Conservation (phyloP, 495 filamentous ascomycete species). For the Chaetomidium leptoderma region DNA sequence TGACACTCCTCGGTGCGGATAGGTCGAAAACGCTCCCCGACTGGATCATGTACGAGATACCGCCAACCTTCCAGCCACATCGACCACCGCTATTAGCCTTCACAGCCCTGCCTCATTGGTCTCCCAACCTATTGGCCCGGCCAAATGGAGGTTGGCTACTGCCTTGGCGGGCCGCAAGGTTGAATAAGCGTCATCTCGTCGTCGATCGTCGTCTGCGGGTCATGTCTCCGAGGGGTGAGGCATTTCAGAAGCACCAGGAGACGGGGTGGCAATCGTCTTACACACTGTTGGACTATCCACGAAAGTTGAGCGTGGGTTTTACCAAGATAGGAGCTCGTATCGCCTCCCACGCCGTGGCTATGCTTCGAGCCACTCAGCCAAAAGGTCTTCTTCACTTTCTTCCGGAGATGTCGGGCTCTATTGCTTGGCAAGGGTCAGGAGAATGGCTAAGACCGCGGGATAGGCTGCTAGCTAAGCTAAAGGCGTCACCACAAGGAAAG, state of each 20-base stretch:
- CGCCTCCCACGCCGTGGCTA: neutral
- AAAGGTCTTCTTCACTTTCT: no score
- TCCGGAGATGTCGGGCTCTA: no score
- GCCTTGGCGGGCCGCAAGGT: neutral
- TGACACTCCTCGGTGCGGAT: neutral
- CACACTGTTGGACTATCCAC: neutral
- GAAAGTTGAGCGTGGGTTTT: neutral
- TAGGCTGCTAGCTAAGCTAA: no score
- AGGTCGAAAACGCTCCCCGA: neutral
- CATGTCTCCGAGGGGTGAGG: neutral
- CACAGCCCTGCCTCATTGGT: neutral
- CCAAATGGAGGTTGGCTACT: neutral
- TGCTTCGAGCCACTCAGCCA: neutral
- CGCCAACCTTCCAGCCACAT: neutral
- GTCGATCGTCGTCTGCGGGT: neutral
- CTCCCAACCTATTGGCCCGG: neutral
- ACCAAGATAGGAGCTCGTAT: neutral
- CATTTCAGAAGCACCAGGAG: neutral
- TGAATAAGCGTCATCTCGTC: neutral
- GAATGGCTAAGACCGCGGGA: no score
- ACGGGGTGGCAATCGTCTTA: neutral
- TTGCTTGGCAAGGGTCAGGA: no score
- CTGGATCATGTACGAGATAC: neutral
- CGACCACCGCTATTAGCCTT: neutral
- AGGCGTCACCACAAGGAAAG: no score